Conservation (phyloP, 805 yeast species). For the Starmerella bacillaris region DNA sequence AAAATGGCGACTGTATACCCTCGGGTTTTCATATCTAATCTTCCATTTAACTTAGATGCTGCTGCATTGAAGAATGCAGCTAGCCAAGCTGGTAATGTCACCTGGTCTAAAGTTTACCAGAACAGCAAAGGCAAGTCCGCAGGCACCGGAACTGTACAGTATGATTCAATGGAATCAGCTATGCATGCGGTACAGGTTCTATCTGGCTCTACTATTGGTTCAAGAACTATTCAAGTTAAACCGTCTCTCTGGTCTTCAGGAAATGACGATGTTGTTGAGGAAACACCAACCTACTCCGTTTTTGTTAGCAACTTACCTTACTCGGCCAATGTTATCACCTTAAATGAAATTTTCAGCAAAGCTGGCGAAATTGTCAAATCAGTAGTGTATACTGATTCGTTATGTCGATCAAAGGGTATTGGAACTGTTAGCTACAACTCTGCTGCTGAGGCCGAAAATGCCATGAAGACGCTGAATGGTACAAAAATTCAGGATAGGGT, state of each 20-base stretch:
- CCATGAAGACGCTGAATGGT: conserved; percentile 53
- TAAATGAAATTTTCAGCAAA: conserved; percentile 65
- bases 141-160: neutral
- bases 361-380: conserved; percentile 70
- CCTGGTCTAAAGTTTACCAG: neutral
- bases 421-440: conserved; percentile 62
- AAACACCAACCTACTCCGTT: conserved; percentile 22
- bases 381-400: conserved; percentile 46
- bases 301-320: conserved; percentile 72
- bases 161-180: neutral
- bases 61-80: neutral
- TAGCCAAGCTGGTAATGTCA: no score
- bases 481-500: conserved; percentile 56
- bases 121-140: neutral
- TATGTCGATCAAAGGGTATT: conserved; percentile 69
- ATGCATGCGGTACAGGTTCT: neutral
- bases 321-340: conserved; percentile 63
- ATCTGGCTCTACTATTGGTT: neutral
- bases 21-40: neutral
- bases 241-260: neutral
- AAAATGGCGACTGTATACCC: neutral
- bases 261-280: neutral
- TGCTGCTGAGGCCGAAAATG: conserved; percentile 50
- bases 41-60: neutral
- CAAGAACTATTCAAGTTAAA: neutral